Evolutionary conservation across 2,329 filamentous ascomycete species (phyloP), one percentile per base, ranked within the genome.

Genomic region (Fusarium fujikuroi): DNA sequence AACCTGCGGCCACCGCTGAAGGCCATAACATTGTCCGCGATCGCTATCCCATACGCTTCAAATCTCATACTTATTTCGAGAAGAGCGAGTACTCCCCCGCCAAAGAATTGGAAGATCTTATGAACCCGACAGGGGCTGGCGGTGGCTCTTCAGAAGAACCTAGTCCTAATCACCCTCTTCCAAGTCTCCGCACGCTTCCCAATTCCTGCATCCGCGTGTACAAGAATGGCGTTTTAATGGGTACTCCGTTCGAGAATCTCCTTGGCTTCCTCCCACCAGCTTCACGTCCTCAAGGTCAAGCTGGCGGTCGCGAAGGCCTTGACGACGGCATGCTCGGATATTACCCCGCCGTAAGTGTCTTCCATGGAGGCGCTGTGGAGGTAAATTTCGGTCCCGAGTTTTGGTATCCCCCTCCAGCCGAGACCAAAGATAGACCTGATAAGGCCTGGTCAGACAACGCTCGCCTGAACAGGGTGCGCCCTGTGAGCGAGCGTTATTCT

Each of bases 321-420:
- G 96, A 99, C 79, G 96, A 99, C 79, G 96, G 95, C 40, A 93
- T 96, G 87, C 89, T 98, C 4, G 97, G 96, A 16, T 99, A 99
- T 83, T 97, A 97, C 79, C 96, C 96, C 3, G 94, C 95, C 28
- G 91, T 99, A 25, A 96, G 95, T 76, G 93, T 96, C 28, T 98
- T 98, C 83, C 91, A 93, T 49, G 95, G 95, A 59, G 96, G 95
- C 30, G 93, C 95, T 4, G 95, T 93, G 21, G 93, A 98, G 81
- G 92, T 95, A 77, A 98, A 98, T 82, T 98, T 99, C 79, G 95
- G 96, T 2, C 95, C 94, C 0, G 88, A 96, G 37, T 98, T 97
- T 85, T 98, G 95, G 95, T 93, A 87, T 79, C 94, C 95, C 21
- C 95, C 95, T 1, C 87, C 90, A 7, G 89, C 87, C 25, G 85